Base-by-base conservation (phyloP, 176 grass and related monocot genomes). In the Pontederia paniculata region DNA sequence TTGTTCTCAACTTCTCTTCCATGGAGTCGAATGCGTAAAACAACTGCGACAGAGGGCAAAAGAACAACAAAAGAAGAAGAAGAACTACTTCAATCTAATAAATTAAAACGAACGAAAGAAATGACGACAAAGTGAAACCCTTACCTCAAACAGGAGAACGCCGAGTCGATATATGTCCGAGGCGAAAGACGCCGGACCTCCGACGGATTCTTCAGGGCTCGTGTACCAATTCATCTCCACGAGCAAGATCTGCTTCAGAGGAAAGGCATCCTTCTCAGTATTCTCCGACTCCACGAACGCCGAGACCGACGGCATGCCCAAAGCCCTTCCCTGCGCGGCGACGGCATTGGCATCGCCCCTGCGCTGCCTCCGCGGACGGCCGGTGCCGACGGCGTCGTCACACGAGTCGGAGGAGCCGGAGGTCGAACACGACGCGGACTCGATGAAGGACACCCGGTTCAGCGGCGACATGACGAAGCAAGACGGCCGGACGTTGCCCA, bases 131-230 rank as follows among this genome's bases (percentile, higher is more conserved):
- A 43, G 8, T 48, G 10, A 49, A 50, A 58, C 37, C 11, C 48
- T 44, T 47, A 98, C 93, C 94, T 98, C 87, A 65, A 98, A 98
- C 60, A 98, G 53, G 45, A 98, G 80, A 54, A 98, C 94, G 9
- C 94, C 94, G 28, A 98, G 71, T 60, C 87, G 81, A 51, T 98
- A 98, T 9, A 98, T 76, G 66, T 98, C 94, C n/a, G 94, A 91
- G 21, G 94, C 80, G 52, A 98, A 98, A 44, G 86, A 84, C 8
- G 70, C 17, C 44, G 52, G 54, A 42, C 55, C 21, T 3, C 67
- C 77, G 16, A 57, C 71, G 10, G 64, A 72, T 57, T 97, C 93
- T 68, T 91, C 93, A 8, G 93, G 93, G 73, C 83, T 98, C 31
- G 83, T 88, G 76, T 98, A 98, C 93, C 93, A 98, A 15, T 52